Evolutionary conservation across 257 asterid species (phyloP).

Genomic region (Solanum infundibuliforme): DNA sequence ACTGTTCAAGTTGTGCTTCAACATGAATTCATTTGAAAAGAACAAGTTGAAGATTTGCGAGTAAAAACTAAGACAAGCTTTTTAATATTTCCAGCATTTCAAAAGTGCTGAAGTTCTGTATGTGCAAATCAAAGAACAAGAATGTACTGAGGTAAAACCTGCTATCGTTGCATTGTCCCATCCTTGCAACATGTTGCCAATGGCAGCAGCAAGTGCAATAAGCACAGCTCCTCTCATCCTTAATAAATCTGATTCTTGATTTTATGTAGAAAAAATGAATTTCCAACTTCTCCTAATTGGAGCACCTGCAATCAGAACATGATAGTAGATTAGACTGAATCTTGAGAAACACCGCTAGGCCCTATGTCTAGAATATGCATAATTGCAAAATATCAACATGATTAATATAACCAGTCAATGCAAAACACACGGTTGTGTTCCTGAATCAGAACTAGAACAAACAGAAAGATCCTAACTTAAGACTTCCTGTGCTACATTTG

Average conservation of each 20-base stretch:
- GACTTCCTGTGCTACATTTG: background rate
- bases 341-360: background rate
- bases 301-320: background rate
- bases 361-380: background rate
- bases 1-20: background rate
- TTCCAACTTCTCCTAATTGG: background rate
- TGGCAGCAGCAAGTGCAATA: slow-evolving; percentile 83
- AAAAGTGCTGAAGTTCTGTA: background rate
- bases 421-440: background rate
- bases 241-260: background rate
- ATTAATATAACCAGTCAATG: background rate
- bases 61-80: background rate
- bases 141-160: slow-evolving; percentile 28
- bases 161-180: slow-evolving; percentile 99
- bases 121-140: background rate
- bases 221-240: slow-evolving; percentile 78
- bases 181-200: slow-evolving; percentile 91
- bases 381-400: background rate
- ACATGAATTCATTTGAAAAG: background rate
- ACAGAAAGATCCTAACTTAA: background rate
- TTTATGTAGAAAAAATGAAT: background rate
- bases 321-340: background rate
- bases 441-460: background rate
- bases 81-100: background rate
- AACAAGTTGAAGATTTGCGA: background rate